Base-by-base conservation (phyloP, 179 eudicot genomes). In the Silene vulgaris region DNA sequence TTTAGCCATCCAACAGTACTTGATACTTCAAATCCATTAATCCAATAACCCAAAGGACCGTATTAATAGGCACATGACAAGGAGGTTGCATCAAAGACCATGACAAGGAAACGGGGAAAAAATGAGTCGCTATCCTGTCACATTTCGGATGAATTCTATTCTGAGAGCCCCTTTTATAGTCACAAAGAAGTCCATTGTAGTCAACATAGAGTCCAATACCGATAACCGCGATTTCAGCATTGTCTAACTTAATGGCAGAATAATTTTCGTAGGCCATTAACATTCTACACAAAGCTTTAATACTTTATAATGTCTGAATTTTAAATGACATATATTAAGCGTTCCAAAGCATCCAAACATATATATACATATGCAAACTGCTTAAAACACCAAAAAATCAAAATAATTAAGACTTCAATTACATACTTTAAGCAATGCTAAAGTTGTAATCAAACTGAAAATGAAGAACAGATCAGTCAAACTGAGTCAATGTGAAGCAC, bases 391-490 rank as follows among this genome's bases (percentile, higher is more conserved):
- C 17, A 4, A 16, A 35, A 28, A 57, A 3, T 12, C 1, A 40
- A 30, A 19, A 12, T 26, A 32, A 50, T 43, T 9, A 20, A 30
- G 9, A 3, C 8, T 23, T 28, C 29, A 71, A 65, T 7, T 5
- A 3, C 45, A 64, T 13, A 68, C 28, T 8, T 73, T 21, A 71
- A 50, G 56, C 54, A 50, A 66, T 30, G 26, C 12, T 13, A 56
- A 56, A 70, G 65, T 76, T 57, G 57, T 3, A 71, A 21, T 66
- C 40, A 29, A 45, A 37, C 71, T 70, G 60, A 65, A 73, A 73
- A 73, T 72, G 30, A 76, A 17, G 72, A 74, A 66, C 71, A 76
- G 78, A 82, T 76, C 85, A 76, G 85, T 82, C 85, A 82, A 82
- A 14, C 21, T 50, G 2, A 79, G 82, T 79, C 82, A 79, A 79